Percentiles rank a stretch among this genome's conserved stretches.
Evolutionary conservation across 805 yeast species (phyloP).

Genomic region (Kazachstania kunashirensis): DNA sequence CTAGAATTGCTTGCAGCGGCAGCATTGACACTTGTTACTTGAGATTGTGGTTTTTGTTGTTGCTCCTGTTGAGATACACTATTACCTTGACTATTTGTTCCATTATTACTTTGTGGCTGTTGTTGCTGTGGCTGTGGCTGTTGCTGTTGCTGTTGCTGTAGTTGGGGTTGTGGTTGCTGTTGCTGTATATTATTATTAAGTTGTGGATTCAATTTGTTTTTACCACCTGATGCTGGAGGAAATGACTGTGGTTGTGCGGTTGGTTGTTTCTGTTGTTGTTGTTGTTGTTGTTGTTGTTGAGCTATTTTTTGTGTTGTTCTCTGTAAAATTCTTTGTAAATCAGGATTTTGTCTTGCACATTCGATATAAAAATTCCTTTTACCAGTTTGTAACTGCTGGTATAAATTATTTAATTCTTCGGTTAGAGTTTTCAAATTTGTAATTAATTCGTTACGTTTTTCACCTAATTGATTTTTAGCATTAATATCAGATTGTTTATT

Average conservation of each 20-base stretch:
- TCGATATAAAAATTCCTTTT: slow-evolving; percentile 28
- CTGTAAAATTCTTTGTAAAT: slow-evolving; percentile 24
- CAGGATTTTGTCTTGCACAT: slow-evolving; percentile 28
- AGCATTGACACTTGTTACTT: slow-evolving; percentile 41
- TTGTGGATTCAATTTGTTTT: background rate
- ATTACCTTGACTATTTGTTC: background rate
- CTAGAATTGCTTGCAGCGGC: slow-evolving; percentile 26
- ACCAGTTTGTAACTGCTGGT: slow-evolving; percentile 23
- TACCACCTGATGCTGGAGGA: background rate
- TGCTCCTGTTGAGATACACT: background rate
- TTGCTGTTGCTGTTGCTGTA: slow-evolving; percentile 6
- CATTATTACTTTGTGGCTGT: background rate
- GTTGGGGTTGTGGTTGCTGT: slow-evolving; percentile 5
- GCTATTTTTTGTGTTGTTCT: slow-evolving; percentile 19
- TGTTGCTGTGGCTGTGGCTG: slow-evolving; percentile 12
- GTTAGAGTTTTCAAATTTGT: slow-evolving; percentile 19
- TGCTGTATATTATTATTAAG: background rate
- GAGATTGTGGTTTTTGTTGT: slow-evolving; percentile 19
- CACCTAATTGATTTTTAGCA: slow-evolving; percentile 22
- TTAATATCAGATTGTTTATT: slow-evolving; percentile 17
- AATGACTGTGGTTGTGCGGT: too few species aligned
- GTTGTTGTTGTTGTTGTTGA: slow-evolving; percentile 19
- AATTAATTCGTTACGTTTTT: slow-evolving; percentile 20
- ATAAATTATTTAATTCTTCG: slow-evolving; percentile 21
- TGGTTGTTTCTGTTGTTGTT: too few species aligned